These are phyloP conservation scores for Mycocentrospora acerina DNA, from an alignment of 2,329 filamentous ascomycete genomes.

Conservation along the genomic window DNA sequence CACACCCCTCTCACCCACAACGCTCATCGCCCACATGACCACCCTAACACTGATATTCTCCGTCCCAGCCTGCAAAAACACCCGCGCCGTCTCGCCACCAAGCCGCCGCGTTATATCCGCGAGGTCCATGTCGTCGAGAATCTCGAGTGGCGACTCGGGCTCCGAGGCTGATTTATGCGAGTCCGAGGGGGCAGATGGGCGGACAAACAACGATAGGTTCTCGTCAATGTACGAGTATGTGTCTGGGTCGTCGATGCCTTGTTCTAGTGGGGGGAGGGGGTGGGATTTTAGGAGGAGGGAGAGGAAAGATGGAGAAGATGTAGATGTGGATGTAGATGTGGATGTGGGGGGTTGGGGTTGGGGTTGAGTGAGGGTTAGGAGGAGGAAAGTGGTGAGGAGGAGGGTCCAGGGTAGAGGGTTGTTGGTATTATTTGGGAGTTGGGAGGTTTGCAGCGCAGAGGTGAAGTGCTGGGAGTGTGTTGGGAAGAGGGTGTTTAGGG, in stretches of 20 bases:
- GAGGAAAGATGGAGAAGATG: conserved; percentile 7
- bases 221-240: conserved; percentile 26
- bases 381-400: conserved; percentile 19
- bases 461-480: conserved; percentile 9
- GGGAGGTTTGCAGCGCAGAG: too few species aligned
- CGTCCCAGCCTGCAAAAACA: conserved; percentile 11
- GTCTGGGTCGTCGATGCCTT: conserved; percentile 26
- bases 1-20: conserved; percentile 17
- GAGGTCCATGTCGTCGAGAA: conserved; percentile 16
- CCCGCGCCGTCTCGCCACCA: not conserved
- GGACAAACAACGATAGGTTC: conserved; percentile 21
- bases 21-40: conserved; percentile 28
- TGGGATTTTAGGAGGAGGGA: conserved; percentile 12
- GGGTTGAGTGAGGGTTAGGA: conserved; percentile 14
- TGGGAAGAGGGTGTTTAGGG: conserved; percentile 16
- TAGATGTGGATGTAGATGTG: too few species aligned
- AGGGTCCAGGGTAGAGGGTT: too few species aligned
- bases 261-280: conserved; percentile 19
- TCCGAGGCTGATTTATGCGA: not conserved
- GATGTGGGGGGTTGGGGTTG: not conserved
- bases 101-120: conserved; percentile 10
- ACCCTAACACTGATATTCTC: conserved; percentile 20
- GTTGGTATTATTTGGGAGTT: too few species aligned
- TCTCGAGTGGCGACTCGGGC: conserved; percentile 6
- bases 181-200: conserved; percentile 4